Evolutionary conservation across 1,284 basidiomycete species (phyloP).

Genomic region (Sanghuangporus sanghuang): DNA sequence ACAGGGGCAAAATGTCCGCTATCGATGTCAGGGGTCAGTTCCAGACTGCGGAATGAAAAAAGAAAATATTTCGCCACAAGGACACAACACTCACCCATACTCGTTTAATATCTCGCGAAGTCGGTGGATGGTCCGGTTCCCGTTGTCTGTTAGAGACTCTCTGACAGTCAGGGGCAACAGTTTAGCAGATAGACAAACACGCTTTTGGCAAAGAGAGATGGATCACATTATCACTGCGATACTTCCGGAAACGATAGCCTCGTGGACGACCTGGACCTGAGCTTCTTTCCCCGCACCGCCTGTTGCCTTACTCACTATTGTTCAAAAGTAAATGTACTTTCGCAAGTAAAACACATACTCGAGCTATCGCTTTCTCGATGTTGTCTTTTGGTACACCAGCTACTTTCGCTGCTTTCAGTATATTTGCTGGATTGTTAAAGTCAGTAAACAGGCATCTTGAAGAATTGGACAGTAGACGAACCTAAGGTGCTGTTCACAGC

Average conservation of each 20-base stretch:
- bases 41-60: not conserved
- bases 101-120: conserved; percentile 57
- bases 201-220: not conserved
- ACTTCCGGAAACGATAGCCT: conserved; percentile 65
- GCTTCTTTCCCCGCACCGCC: conserved; percentile 47
- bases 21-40: conserved; percentile 4
- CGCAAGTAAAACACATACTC: conserved; percentile 36
- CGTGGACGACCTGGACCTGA: conserved; percentile 52
- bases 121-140: conserved; percentile 61
- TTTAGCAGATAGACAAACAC: conserved; percentile 17
- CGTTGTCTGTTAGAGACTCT: conserved; percentile 75
- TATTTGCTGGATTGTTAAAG: conserved; percentile 32
- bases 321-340: not conserved
- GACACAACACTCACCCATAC: conserved; percentile 44
- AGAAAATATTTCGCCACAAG: not conserved
- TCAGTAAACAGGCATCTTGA: not conserved
- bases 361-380: conserved; percentile 65
- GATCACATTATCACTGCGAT: conserved; percentile 75
- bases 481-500: conserved; percentile 53
- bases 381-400: conserved; percentile 74
- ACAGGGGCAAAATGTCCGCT: conserved; percentile 72
- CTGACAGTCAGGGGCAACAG: conserved; percentile 31
- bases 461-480: not conserved
- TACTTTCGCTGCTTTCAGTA: conserved; percentile 57
- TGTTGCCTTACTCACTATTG: conserved; percentile 36